phyloP scores from a whole-genome alignment of 129 eudicot genomes.

The Flaveria bidentis region DNA sequence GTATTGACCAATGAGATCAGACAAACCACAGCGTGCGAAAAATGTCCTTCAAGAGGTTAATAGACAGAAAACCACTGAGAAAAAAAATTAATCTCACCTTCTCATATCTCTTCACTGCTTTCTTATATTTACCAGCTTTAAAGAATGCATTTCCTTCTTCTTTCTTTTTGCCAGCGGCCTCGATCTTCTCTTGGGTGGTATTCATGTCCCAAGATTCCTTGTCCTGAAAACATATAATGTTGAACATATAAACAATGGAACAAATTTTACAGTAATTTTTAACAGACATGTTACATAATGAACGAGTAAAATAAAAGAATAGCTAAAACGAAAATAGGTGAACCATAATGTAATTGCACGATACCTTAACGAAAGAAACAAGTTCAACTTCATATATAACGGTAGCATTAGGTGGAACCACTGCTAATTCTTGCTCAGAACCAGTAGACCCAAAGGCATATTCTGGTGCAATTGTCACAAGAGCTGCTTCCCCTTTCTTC shows the following conservation, averaged over 20 bases:
- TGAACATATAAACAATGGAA: not conserved
- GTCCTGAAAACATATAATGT: slow-evolving; percentile 49
- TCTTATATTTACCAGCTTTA: slow-evolving; percentile 89
- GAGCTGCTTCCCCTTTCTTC: slow-evolving; percentile 96
- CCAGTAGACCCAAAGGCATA: slow-evolving; percentile 79
- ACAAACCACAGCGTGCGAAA: not conserved
- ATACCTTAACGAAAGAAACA: slow-evolving; percentile 79
- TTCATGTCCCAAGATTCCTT: slow-evolving; percentile 99
- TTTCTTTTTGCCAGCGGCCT: slow-evolving; percentile 92
- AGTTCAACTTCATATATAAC: slow-evolving; percentile 82
- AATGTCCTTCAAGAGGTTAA: no score
- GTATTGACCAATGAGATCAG: not conserved
- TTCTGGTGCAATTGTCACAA: slow-evolving; percentile 70
- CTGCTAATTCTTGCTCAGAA: slow-evolving; percentile 74
- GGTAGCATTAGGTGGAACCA: slow-evolving; percentile 82
- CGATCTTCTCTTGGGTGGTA: slow-evolving; percentile 75
- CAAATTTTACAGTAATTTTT: not conserved
- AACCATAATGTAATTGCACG: not conserved
- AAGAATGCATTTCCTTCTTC: slow-evolving; percentile 93
- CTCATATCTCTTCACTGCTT: slow-evolving; percentile 90
- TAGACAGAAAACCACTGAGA: not conserved
- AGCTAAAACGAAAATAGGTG: not conserved
- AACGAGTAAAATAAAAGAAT: not conserved
- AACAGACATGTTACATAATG: not conserved
- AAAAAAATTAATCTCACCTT: slow-evolving; percentile 49